Percentiles rank a stretch among this genome's conserved stretches.
Conservation (phyloP, 2,329 filamentous ascomycete genomes). For the Epichloe glyceriae region DNA sequence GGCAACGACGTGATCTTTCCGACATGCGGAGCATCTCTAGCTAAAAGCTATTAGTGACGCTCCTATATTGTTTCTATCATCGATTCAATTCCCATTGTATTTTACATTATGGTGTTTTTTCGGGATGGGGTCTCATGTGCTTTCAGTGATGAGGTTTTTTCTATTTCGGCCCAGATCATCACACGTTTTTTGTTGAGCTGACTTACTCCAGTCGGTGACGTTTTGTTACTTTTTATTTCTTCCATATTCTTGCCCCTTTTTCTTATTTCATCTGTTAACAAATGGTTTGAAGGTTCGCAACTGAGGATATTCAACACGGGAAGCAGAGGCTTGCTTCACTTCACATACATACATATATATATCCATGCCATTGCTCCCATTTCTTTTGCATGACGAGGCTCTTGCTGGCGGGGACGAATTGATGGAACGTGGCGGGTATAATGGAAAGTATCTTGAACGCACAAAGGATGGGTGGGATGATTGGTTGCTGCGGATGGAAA, state of each 20-base stretch:
- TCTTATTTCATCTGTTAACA: background rate
- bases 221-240: background rate
- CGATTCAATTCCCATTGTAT: conserved; percentile 9
- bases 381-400: background rate
- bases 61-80: conserved; percentile 4
- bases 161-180: background rate
- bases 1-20: conserved; percentile 32
- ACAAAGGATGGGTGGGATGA: background rate
- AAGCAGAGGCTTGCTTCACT: background rate
- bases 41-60: conserved; percentile 9
- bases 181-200: background rate
- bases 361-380: background rate
- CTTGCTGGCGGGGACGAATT: background rate
- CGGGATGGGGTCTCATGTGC: conserved; percentile 2
- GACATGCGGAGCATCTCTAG: conserved; percentile 26
- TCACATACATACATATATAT: background rate
- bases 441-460: background rate
- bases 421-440: background rate
- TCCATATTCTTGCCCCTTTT: background rate
- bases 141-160: background rate
- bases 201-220: background rate
- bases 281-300: background rate
- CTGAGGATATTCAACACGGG: background rate
- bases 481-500: background rate
- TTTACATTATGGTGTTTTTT: conserved; percentile 10